phyloP scores from a whole-genome alignment of 768 basidiomycete genomes.

The Mycena rebaudengoi region DNA sequence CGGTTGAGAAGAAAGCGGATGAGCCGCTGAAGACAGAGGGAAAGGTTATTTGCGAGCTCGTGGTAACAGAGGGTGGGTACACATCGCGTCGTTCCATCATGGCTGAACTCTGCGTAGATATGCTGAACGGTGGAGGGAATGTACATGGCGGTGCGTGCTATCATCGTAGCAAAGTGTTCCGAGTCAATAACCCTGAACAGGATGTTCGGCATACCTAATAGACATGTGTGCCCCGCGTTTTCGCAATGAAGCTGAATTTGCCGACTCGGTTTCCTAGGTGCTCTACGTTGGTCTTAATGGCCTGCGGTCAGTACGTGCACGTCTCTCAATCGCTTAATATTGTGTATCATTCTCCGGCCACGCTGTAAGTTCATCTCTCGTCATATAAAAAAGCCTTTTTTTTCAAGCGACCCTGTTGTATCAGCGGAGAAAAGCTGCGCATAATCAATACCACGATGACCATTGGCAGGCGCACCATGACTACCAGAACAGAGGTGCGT shows the following conservation, averaged over 20 bases:
- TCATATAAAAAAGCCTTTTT: neutral
- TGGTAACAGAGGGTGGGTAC: conserved; percentile 33
- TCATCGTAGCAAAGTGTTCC: no score
- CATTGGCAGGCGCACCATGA: conserved; percentile 10
- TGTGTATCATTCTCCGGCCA: conserved; percentile 22
- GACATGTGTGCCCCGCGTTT: neutral
- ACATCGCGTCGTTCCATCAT: neutral
- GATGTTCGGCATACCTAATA: conserved; percentile 19
- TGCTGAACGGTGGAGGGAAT: conserved; percentile 23
- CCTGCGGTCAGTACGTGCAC: neutral
- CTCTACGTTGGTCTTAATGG: conserved; percentile 3
- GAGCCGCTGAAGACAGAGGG: conserved; percentile 39
- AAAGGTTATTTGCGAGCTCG: conserved; percentile 38
- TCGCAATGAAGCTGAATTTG: neutral
- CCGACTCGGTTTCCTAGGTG: conserved; percentile 12
- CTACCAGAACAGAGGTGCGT: conserved; percentile 15
- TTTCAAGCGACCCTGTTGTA: neutral
- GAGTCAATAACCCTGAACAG: no score
- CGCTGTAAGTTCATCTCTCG: conserved; percentile 9
- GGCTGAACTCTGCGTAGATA: neutral
- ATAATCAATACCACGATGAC: conserved; percentile 21
- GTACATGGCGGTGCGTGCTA: conserved; percentile 26
- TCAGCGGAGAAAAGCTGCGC: conserved; percentile 17
- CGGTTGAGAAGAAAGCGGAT: conserved; percentile 34
- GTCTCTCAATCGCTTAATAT: conserved; percentile 22